Evolutionary conservation across 2,329 filamentous ascomycete genomes (phyloP).

Genomic region (Exserohilum rostratum): DNA sequence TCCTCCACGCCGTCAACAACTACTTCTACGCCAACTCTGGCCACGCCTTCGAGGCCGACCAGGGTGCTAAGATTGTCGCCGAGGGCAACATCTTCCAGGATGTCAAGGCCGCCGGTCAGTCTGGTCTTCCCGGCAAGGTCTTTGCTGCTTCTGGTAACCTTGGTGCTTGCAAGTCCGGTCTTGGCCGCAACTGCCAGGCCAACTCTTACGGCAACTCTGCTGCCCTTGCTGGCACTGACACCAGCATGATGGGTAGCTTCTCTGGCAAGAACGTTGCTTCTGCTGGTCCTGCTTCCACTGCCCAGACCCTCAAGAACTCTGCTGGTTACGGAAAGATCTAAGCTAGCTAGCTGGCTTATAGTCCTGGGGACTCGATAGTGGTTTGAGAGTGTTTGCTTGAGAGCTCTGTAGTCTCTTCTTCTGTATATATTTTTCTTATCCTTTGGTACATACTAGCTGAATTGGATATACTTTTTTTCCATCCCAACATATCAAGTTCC

Average conservation of each 20-base stretch:
- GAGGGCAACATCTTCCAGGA: slow-evolving; percentile 67
- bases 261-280: slow-evolving; percentile 60
- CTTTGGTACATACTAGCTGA: no score
- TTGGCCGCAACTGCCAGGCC: slow-evolving; percentile 59
- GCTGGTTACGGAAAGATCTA: slow-evolving; percentile 36
- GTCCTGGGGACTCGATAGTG: neutral
- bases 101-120: slow-evolving; percentile 49
- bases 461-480: no score
- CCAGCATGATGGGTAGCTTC: slow-evolving; percentile 59
- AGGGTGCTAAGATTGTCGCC: slow-evolving; percentile 54
- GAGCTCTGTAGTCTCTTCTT: no score
- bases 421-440: no score
- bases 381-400: no score
- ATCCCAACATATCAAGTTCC: no score
- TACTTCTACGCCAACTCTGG: slow-evolving; percentile 62
- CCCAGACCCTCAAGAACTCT: slow-evolving; percentile 20
- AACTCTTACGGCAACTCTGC: slow-evolving; percentile 51
- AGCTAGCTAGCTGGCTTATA: neutral
- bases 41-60: slow-evolving; percentile 62
- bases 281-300: slow-evolving; percentile 36
- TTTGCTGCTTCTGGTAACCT: slow-evolving; percentile 43
- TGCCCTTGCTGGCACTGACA: slow-evolving; percentile 46
- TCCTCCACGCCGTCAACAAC: slow-evolving; percentile 68
- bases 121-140: slow-evolving; percentile 51
- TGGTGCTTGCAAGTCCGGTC: slow-evolving; percentile 51